phyloP scores from a whole-genome alignment of 345 rosid species.

The Hibiscus syriacus region DNA sequence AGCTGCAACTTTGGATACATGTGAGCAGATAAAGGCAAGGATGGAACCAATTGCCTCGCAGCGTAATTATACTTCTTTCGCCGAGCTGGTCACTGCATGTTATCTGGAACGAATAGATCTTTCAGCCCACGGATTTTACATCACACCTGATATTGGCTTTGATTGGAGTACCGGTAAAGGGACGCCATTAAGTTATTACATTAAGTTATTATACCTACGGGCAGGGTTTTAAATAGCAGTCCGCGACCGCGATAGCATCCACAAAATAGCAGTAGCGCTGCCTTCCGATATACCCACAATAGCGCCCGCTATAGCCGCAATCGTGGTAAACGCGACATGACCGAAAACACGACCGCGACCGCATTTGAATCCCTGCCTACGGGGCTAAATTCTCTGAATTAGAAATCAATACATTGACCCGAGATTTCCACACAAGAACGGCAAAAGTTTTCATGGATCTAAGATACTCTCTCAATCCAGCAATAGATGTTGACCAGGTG shows the following conservation, averaged over 20 bases:
- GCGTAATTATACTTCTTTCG: conserved; percentile 61
- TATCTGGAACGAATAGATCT: conserved; percentile 69
- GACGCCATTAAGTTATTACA: conserved; percentile 61
- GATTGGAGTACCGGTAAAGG: conserved; percentile 86
- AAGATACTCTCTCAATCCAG: conserved; percentile 88
- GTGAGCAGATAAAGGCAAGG: conserved; percentile 85
- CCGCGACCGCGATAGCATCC: too few species aligned
- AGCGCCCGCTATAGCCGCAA: too few species aligned
- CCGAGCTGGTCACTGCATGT: conserved; percentile 79
- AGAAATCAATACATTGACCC: conserved; percentile 82
- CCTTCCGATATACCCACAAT: too few species aligned
- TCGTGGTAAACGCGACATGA: too few species aligned
- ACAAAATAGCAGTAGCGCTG: too few species aligned
- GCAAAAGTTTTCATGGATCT: conserved; percentile 74
- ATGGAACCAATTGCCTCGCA: conserved; percentile 87
- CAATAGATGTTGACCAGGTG: conserved; percentile 94
- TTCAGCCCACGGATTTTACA: conserved; percentile 87
- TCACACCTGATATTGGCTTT: conserved; percentile 72
- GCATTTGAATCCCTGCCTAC: too few species aligned
- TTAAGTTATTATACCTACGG: too few species aligned
- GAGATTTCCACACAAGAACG: conserved; percentile 79
- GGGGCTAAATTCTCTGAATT: conserved; percentile 94
- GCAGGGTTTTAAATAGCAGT: too few species aligned
- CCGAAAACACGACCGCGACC: too few species aligned
- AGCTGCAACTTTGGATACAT: conserved; percentile 93